A percentile compares a stretch with the other conserved stretches of the same genome.
Conservation (phyloP, 257 asterid genomes). For the Salvia rosmarinus region DNA sequence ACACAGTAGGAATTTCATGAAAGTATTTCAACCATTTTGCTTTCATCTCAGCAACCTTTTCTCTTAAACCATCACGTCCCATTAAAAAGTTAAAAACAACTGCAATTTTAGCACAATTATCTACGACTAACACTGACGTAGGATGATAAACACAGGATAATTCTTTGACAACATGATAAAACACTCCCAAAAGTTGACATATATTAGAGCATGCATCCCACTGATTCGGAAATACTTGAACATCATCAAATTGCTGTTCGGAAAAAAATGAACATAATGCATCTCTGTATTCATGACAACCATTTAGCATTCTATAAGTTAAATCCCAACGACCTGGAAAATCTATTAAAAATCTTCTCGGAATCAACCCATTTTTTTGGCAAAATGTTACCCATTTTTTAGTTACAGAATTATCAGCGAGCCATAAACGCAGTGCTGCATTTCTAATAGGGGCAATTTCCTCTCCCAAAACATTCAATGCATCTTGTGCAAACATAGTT, state of each 20-base stretch:
- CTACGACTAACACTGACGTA: neutral
- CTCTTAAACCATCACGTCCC: neutral
- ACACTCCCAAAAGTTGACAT: neutral
- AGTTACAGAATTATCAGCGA: neutral
- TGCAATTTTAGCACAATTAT: slow-evolving; percentile 16
- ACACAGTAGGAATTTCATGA: slow-evolving; percentile 13
- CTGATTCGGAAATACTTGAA: neutral
- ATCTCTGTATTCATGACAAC: neutral
- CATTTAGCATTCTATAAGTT: neutral
- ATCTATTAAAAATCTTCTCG: neutral
- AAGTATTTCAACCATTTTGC: slow-evolving; percentile 8
- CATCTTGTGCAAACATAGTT: neutral
- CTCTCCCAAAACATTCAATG: neutral
- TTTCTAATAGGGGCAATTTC: neutral
- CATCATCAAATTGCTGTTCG: neutral
- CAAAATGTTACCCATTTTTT: neutral
- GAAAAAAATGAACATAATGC: neutral
- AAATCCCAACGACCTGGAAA: neutral
- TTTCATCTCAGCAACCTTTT: neutral
- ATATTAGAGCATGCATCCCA: slow-evolving; percentile 8
- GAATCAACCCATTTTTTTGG: neutral
- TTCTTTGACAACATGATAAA: neutral
- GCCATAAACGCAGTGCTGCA: neutral
- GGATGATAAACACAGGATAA: neutral
- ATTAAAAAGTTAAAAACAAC: neutral